A percentile compares a stretch with the other conserved stretches of the same genome.
phyloP scores from a whole-genome alignment of 352 stramenopile species.

The Pythium plurisporium region DNA sequence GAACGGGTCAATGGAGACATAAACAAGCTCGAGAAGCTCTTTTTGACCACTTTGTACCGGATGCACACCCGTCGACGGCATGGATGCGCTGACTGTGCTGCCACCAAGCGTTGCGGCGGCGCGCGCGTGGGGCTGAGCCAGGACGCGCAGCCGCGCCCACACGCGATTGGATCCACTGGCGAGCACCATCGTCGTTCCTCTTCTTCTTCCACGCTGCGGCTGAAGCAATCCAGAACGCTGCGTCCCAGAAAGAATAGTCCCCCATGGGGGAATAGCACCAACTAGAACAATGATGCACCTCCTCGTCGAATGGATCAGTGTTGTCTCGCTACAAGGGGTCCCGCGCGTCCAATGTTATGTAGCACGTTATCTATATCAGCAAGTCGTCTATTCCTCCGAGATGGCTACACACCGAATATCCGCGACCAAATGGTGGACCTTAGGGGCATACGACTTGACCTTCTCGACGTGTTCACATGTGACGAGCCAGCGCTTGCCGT shows the following conservation, averaged over 20 bases:
- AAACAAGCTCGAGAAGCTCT: not conserved
- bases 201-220: conserved; percentile 6
- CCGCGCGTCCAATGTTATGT: too few relatives aligned
- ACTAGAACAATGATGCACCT: too few relatives aligned
- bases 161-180: not conserved
- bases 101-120: not conserved
- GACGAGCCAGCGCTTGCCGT: conserved; percentile 63
- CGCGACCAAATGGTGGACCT: conserved; percentile 87
- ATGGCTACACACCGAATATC: conserved; percentile 40
- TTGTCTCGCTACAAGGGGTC: too few relatives aligned
- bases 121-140: not conserved
- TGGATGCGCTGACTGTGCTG: not conserved
- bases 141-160: not conserved
- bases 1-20: not conserved
- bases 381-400: not conserved
- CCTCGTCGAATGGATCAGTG: too few relatives aligned
- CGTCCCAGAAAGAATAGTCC: not conserved
- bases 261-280: not conserved
- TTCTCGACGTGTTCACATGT: conserved; percentile 83
- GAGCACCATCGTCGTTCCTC: conserved; percentile 4
- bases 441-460: conserved; percentile 91
- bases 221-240: not conserved
- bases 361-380: too few relatives aligned
- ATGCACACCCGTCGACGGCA: not conserved
- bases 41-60: not conserved